These are phyloP conservation scores for Dipodascus geniculatus DNA, from an alignment of 805 yeast genomes.

Conservation along the genomic window DNA sequence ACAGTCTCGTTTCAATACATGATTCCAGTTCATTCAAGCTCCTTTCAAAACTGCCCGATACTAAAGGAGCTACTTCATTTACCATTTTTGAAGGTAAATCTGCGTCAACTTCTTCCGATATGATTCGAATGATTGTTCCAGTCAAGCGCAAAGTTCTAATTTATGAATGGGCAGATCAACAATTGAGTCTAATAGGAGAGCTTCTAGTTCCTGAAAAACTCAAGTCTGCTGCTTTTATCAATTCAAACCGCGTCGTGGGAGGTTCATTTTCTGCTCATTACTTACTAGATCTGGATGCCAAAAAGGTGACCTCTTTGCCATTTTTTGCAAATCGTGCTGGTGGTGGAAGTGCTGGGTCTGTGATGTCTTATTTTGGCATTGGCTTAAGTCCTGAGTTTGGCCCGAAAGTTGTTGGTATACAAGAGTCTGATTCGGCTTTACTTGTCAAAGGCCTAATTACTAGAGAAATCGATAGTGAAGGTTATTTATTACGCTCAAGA, in stretches of 20 bases:
- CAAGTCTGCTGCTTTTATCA: conserved; percentile 15
- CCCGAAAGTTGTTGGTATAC: conserved; percentile 4
- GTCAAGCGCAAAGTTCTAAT: conserved; percentile 14
- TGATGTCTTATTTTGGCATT: background rate
- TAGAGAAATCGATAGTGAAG: conserved; percentile 8
- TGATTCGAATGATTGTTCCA: conserved; percentile 3
- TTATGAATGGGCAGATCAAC: conserved; percentile 22
- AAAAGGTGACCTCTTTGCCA: background rate
- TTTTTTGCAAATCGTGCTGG: conserved; percentile 2
- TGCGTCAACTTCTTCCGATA: background rate
- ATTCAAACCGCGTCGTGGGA: conserved; percentile 14
- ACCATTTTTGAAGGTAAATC: conserved; percentile 12
- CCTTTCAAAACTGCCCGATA: conserved; percentile 24
- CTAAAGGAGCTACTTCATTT: conserved; percentile 25
- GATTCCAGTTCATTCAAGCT: conserved; percentile 22
- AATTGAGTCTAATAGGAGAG: conserved; percentile 20
- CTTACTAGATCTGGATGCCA: conserved; percentile 12
- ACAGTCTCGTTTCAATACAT: conserved; percentile 23
- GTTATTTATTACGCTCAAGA: conserved; percentile 6
- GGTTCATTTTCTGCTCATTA: conserved; percentile 18
- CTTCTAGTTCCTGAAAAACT: conserved; percentile 22
- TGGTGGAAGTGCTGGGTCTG: conserved; percentile 1
- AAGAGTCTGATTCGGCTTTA: conserved; percentile 4
- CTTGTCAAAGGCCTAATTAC: conserved; percentile 7
- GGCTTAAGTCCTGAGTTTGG: background rate